Base-by-base conservation (phyloP, 2,329 filamentous ascomycete genomes). In the Nemania abortiva region DNA sequence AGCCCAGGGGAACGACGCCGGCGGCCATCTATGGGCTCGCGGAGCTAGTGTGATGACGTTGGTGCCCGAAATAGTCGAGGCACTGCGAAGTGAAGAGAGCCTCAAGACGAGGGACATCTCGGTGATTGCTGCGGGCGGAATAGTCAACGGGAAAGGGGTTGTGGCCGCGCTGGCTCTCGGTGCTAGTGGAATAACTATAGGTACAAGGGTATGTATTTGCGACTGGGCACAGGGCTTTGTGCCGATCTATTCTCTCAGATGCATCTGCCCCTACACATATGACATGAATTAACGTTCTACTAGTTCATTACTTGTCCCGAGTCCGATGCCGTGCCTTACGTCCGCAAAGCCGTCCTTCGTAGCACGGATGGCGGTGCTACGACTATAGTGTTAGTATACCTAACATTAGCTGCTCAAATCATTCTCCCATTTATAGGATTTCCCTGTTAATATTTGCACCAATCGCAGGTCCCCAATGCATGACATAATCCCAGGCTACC, bases 131-230 rank as follows among this genome's bases (percentile, higher is more conserved):
- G 85, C 86, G 0, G 87, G 87, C 2, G 86, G 86, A 0, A 84
- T 89, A 29, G 79, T 81, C 0, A 86, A 89, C 66, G 86, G 85
- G 0, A 78, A 86, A 22, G 86, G 86, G 0, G 79, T 83, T 0
- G 84, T 84, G 6, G 86, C 86, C 0, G 83, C 84, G 1, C 76
- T 88, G 13, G 77, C 81, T 0, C 79, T 89, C 0, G 87, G 88
- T 0, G 86, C 87, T 0, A 77, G 80, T 0, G 90, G 87, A 0
- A 83, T 85, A 0, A 87, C 84, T 0, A 83, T 92, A 82, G 91
- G 91, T 0, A 92, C 90, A 0, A 83, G 89, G 7, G 42, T 47
- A 47, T 6, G 42, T 47, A n/a, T n/a, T 20, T 47, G 42, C 6
- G 42, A 20, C n/a, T 20, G n/a, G 7, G 4, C 7, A 2, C 18